Conservation (phyloP, 345 rosid species). For the Pelargonium nanum region DNA sequence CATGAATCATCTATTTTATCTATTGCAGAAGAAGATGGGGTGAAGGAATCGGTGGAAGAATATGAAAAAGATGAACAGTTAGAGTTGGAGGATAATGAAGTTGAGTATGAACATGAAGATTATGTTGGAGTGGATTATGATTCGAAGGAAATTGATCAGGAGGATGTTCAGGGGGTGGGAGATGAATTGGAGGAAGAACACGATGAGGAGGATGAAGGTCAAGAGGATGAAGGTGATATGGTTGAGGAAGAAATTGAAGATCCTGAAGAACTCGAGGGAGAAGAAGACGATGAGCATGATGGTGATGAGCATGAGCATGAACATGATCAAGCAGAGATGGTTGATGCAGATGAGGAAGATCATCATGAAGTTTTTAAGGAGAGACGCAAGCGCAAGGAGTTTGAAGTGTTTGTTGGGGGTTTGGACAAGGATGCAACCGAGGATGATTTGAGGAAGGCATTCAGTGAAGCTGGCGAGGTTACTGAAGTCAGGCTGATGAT, state of each 20-base stretch:
- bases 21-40: slow-evolving; percentile 60
- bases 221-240: slow-evolving; percentile 45
- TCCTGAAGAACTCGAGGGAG: slow-evolving; percentile 47
- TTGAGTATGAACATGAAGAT: slow-evolving; percentile 57
- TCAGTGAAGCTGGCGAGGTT: slow-evolving; percentile 71
- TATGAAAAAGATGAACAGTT: slow-evolving; percentile 65
- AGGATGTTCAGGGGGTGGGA: slow-evolving; percentile 46
- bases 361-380: slow-evolving; percentile 67
- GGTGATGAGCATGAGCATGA: slow-evolving; percentile 41
- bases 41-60: slow-evolving; percentile 53
- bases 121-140: slow-evolving; percentile 54
- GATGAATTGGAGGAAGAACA: slow-evolving; percentile 49
- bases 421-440: slow-evolving; percentile 79
- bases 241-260: slow-evolving; percentile 54
- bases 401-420: slow-evolving; percentile 90
- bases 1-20: slow-evolving; percentile 29
- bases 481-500: slow-evolving; percentile 80
- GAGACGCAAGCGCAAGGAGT: slow-evolving; percentile 92
- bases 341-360: slow-evolving; percentile 50
- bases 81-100: slow-evolving; percentile 76
- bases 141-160: slow-evolving; percentile 66
- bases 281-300: slow-evolving; percentile 44
- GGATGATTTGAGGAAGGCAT: slow-evolving; percentile 73
- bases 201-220: slow-evolving; percentile 42
- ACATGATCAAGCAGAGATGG: slow-evolving; percentile 36